A percentile compares a stretch with the other conserved stretches of the same genome.
These are phyloP conservation scores for Monilinia aucupariae DNA, from an alignment of 2,329 filamentous ascomycete species.

Conservation along the genomic window DNA sequence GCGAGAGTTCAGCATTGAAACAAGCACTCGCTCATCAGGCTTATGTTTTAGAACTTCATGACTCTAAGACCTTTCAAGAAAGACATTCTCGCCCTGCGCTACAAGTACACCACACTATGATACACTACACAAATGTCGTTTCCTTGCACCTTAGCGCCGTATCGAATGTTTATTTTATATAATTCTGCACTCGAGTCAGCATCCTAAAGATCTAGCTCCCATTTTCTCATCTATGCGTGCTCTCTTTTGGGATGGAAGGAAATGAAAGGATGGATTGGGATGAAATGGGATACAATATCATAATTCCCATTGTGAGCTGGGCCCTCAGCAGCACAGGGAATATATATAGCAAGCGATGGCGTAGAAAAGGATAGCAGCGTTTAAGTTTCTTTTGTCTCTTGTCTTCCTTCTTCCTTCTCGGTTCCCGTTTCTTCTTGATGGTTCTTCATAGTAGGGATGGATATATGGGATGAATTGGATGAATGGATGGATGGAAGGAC, in stretches of 20 bases:
- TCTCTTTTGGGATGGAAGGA: not conserved
- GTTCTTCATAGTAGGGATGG: conserved; percentile 2
- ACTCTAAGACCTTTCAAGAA: not conserved
- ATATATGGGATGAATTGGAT: not conserved
- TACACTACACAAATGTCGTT: not conserved
- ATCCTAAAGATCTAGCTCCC: not conserved
- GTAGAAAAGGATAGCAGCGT: conserved; percentile 3
- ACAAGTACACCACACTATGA: too few species aligned
- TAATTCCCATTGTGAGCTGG: not conserved
- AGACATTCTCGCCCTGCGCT: not conserved
- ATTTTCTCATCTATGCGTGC: not conserved
- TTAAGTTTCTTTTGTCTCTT: conserved; percentile 4
- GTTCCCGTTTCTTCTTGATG: not conserved
- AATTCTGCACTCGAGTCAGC: conserved; percentile 9
- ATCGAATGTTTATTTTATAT: not conserved
- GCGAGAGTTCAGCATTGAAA: not conserved
- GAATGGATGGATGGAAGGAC: not conserved
- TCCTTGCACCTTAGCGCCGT: not conserved
- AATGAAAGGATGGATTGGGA: not conserved
- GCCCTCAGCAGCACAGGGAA: not conserved
- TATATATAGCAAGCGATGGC: conserved; percentile 15
- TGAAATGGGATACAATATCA: not conserved
- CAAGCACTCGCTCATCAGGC: not conserved
- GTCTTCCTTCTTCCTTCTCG: not conserved
- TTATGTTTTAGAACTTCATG: not conserved